Evolutionary conservation across 352 stramenopile genomes (phyloP).

Genomic region (Phytopythium ostracodes): DNA sequence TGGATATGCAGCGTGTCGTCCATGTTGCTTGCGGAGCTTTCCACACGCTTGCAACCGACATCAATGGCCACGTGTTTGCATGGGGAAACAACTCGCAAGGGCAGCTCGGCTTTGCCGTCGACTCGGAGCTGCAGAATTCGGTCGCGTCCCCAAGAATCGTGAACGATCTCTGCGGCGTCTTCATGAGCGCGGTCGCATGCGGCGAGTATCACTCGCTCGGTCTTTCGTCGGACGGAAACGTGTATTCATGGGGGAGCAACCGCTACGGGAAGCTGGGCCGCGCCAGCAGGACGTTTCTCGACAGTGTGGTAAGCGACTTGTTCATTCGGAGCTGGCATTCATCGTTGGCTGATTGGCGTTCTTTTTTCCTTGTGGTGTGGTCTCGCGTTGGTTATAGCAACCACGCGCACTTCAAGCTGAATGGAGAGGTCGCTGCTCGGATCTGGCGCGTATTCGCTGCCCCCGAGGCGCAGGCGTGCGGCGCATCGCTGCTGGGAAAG

Average conservation of each 20-base stretch:
- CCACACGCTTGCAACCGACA: constrained; percentile 59
- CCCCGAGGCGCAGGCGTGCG: constrained; percentile 30
- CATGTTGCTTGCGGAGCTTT: constrained; percentile 68
- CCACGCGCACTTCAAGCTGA: constrained; percentile 28
- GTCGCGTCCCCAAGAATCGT: constrained; percentile 35
- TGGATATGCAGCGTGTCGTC: constrained; percentile 35
- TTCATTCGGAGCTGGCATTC: neutral
- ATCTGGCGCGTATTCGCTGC: constrained; percentile 18
- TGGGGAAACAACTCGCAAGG: constrained; percentile 62
- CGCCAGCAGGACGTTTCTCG: constrained; percentile 24
- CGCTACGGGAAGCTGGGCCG: constrained; percentile 61
- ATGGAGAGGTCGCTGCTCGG: constrained; percentile 38
- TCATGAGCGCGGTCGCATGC: constrained; percentile 58
- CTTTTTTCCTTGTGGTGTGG: neutral
- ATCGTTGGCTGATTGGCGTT: neutral
- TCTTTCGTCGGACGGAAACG: constrained; percentile 47
- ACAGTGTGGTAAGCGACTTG: constrained; percentile 32
- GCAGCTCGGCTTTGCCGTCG: constrained; percentile 40
- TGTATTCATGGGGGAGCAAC: constrained; percentile 77
- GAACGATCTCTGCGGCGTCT: constrained; percentile 44
- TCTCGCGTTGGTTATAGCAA: constrained; percentile 24
- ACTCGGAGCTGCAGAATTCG: constrained; percentile 9
- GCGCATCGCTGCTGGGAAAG: constrained; percentile 54
- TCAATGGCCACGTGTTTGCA: constrained; percentile 72
- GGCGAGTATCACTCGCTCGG: constrained; percentile 72